Evolutionary conservation across 805 yeast genomes (phyloP).

Genomic region (Hanseniaspora mollemarum): DNA sequence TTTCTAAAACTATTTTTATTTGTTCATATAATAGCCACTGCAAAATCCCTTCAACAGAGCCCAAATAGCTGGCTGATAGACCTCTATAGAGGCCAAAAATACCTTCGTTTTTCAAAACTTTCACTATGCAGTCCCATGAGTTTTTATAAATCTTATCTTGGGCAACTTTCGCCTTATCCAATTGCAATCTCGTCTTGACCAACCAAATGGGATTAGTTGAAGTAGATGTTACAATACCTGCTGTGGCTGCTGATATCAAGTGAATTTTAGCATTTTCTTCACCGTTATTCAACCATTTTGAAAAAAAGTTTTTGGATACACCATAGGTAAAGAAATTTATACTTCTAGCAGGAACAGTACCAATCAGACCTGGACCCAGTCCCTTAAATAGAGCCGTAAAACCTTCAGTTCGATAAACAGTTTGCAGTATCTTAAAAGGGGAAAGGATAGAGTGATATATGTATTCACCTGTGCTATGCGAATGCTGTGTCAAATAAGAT

Average conservation of each 20-base stretch:
- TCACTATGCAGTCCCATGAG: conserved; percentile 70
- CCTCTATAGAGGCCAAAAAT: conserved; percentile 73
- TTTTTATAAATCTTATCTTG: conserved; percentile 54
- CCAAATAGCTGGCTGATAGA: conserved; percentile 85
- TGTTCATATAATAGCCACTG: conserved; percentile 97
- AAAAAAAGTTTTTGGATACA: conserved; percentile 70
- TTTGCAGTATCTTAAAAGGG: conserved; percentile 40
- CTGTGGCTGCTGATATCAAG: conserved; percentile 71
- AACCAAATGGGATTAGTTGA: conserved; percentile 98
- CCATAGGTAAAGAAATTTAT: conserved; percentile 95
- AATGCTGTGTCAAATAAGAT: conserved; percentile 26
- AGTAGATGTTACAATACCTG: conserved; percentile 89
- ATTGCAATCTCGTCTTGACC: conserved; percentile 83
- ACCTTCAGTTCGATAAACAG: conserved; percentile 69
- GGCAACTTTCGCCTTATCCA: conserved; percentile 59
- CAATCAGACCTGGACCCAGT: conserved; percentile 89
- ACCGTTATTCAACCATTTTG: conserved; percentile 55
- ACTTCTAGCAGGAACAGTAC: conserved; percentile 95
- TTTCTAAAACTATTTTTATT: conserved; percentile 65
- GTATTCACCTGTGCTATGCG: conserved; percentile 6
- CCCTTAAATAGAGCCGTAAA: conserved; percentile 82
- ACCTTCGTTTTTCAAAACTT: conserved; percentile 69
- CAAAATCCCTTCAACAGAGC: conserved; percentile 81
- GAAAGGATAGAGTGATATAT: conserved; percentile 10
- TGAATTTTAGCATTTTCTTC: conserved; percentile 78